Evolutionary conservation across 164 flowering plant species (phyloP).

Genomic region (Nelumbo lutea): DNA sequence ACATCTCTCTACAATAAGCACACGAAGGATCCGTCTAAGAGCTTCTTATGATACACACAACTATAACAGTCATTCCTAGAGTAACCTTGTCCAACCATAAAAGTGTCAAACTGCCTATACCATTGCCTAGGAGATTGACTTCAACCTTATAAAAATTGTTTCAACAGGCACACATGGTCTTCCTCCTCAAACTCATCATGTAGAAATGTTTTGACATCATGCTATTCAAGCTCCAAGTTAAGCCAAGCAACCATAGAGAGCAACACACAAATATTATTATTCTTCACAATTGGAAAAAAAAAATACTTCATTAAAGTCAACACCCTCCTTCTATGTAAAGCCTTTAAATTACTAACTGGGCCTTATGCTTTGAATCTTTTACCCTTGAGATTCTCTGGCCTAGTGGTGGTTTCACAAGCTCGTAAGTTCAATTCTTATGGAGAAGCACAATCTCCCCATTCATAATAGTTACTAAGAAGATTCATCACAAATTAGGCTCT

Average conservation of each 20-base stretch:
- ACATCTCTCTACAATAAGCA: too few relatives aligned
- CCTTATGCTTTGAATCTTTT: background rate
- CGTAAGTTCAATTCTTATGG: background rate
- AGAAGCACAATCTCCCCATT: background rate
- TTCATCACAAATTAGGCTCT: background rate
- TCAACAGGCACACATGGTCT: background rate
- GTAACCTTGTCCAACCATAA: background rate
- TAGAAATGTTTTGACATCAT: background rate
- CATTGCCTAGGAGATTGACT: too few relatives aligned
- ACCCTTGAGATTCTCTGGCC: background rate
- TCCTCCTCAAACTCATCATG: background rate
- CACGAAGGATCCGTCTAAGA: too few relatives aligned
- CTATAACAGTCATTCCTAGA: background rate
- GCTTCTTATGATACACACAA: background rate
- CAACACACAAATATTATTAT: background rate
- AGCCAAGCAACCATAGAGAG: background rate
- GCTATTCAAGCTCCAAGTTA: background rate
- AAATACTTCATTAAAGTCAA: background rate
- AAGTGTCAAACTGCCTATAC: too few relatives aligned
- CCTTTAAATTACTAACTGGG: background rate
- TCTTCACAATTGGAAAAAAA: background rate
- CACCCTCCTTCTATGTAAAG: background rate
- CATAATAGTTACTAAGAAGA: background rate
- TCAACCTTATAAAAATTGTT: too few relatives aligned
- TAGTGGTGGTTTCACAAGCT: background rate